Evolutionary conservation across 2,329 filamentous ascomycete genomes (phyloP), one percentile per base, ranked within the genome.

Genomic region (Dendrostoma leiphaemia): DNA sequence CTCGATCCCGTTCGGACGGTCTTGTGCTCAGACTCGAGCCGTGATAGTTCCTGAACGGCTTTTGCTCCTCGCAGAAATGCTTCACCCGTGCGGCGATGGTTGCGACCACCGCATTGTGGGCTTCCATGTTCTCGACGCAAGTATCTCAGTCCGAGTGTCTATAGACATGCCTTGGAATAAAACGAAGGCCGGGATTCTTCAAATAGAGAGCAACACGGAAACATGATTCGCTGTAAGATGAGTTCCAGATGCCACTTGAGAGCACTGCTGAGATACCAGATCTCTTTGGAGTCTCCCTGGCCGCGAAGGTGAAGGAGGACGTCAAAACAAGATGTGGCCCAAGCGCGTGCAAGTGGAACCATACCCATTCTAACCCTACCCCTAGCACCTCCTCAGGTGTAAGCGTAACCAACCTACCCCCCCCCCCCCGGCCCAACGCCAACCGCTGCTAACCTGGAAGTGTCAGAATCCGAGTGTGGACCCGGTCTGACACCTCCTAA

Each of bases 11-110:
- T 19, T 74, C 70, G 7, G 77, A 76, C 24, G 79, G 78, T 7
- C 89, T 84, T 34, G 89, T 91, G 69, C 84, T 89, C 71, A 90
- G 91, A 24, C 88, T 91, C 0, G 86, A 84, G 57, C 89, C 89
- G 70, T 91, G 88, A 62, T 84, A 88, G 65, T 91, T 85, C n/a
- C 87, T 80, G 69, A 89, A 91, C 2, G 85, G 81, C 64, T 74
- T 67, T 54, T 72, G 67, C 7, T 62, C 65, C 3, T 68, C 63
- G 49, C 76, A 65, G 60, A 82, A 81, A 4, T 72, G 63, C 54
- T 68, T 67, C 29, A 81, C 70, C 21, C 73, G 69, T 29, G 67
- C 63, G 0, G 78, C 70, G 44, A 82, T 72, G 50, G 65, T 62
- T 17, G 65, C 58, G n/a, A 82, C 76, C 8, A 71, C 69, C 3